Evolutionary conservation across 1,139 yeast species (phyloP), one percentile per base, ranked within the genome.

Genomic region (Lodderomyces parapsilosis): DNA sequence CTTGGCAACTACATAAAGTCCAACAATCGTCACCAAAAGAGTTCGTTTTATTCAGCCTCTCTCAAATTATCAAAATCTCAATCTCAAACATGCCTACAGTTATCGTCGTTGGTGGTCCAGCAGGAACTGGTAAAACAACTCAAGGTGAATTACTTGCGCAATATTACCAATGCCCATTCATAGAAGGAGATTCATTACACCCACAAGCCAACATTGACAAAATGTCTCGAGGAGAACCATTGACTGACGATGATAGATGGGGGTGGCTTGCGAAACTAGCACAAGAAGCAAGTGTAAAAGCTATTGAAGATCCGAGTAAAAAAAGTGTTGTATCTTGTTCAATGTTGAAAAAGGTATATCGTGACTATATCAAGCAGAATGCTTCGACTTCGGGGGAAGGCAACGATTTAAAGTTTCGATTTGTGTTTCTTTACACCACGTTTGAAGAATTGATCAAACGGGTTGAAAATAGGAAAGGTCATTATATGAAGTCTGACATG

Each of bases 41-140:
- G 6, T 6, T n/a, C 8, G 5, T 6, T n/a, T n/a, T 17, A n/a
- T n/a, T 8, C 15, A 27, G 10, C 10, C 28, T 5, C 10, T 24
- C 31, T n/a, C 15, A 14, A n/a, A n/a, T n/a, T 9, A 7, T 4
- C 5, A 32, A 15, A 3, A 32, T 4, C 18, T 8, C 33, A 30
- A 11, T 20, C 13, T n/a, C 18, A 17, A 6, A 18, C 11, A 39
- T 39, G 41, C 42, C 56, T n/a, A 59, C 60, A 1, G 68, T 72
- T 3, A 61, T 71, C 25, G 72, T 74, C 9, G 76, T 73, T 14
- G 96, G 94, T 2, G 99, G 99, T 0, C 96, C 98, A 1, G 90
- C 96, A 0, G 97, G 97, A 10, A 86, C 96, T 2, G 98, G 98
- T 2, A 91, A 91, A 61, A 76, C 94, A 25, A 87, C 96, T 1